A percentile compares a stretch with the other conserved stretches of the same genome.
phyloP scores from a whole-genome alignment of 129 eudicot genomes.

The Flaveria trinervia region DNA sequence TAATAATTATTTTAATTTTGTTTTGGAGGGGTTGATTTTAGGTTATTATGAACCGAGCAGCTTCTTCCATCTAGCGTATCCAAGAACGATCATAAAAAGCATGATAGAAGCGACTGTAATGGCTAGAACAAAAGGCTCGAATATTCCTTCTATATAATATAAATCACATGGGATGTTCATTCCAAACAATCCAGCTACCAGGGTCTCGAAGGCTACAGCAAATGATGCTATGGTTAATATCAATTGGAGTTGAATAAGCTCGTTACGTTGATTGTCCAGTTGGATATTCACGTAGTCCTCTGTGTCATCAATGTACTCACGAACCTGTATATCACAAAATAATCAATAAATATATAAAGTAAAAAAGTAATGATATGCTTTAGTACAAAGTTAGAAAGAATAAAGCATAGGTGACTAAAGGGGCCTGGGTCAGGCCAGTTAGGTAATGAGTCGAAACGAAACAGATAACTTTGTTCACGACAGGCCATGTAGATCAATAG shows the following conservation, averaged over 20 bases:
- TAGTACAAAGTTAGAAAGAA: neutral
- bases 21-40: constrained; percentile 13
- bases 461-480: neutral
- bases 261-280: constrained; percentile 93
- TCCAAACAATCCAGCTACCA: constrained; percentile 75
- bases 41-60: constrained; percentile 70
- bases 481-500: too few species aligned
- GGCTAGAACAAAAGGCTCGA: constrained; percentile 46
- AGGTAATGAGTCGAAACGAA: neutral
- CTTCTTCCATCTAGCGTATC: constrained; percentile 97
- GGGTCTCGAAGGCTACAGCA: constrained; percentile 78
- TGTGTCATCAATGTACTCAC: constrained; percentile 96
- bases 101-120: constrained; percentile 50
- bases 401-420: neutral
- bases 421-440: neutral
- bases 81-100: constrained; percentile 63
- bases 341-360: neutral
- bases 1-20: neutral
- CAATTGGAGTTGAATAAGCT: constrained; percentile 90
- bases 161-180: constrained; percentile 76
- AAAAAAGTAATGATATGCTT: neutral
- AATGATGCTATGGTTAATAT: constrained; percentile 84
- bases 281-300: constrained; percentile 97
- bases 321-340: constrained; percentile 52
- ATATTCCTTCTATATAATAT: constrained; percentile 45